Evolutionary conservation across 495 filamentous ascomycete species (phyloP).

Genomic region (Xylaria telfairii): DNA sequence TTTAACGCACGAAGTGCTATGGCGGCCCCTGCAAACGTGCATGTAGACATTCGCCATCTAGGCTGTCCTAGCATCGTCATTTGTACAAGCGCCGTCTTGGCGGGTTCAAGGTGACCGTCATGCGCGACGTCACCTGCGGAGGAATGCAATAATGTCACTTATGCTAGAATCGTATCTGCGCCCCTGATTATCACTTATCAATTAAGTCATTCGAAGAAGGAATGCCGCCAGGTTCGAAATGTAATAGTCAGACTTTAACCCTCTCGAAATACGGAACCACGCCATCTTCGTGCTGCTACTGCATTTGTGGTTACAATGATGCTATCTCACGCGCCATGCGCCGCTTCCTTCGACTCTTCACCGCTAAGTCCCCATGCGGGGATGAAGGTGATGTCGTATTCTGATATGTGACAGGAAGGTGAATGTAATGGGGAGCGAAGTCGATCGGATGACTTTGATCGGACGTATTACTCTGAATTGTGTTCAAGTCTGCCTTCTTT

Average conservation of each 20-base stretch:
- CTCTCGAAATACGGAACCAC: neutral
- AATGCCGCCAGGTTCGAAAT: neutral
- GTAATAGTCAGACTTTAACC: neutral
- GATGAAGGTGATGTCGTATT: neutral
- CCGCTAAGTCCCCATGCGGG: neutral
- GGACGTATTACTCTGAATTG: neutral
- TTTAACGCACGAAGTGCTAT: neutral
- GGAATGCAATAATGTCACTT: neutral
- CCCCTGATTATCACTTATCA: neutral
- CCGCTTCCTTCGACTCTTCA: conserved; percentile 3
- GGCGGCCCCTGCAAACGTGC: neutral
- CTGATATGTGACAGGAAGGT: neutral
- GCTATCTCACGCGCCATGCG: neutral
- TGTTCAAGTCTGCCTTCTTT: neutral
- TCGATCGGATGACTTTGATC: neutral
- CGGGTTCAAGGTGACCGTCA: neutral
- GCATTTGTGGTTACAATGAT: neutral
- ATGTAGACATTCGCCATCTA: neutral
- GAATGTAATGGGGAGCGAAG: neutral
- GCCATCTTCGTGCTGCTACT: neutral
- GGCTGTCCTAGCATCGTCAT: neutral
- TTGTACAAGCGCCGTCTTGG: neutral
- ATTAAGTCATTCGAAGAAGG: neutral
- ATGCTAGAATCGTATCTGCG: neutral
- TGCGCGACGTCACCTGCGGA: neutral